These are phyloP conservation scores for Emmonsia crescens DNA, from an alignment of 2,329 filamentous ascomycete genomes.

Conservation along the genomic window DNA sequence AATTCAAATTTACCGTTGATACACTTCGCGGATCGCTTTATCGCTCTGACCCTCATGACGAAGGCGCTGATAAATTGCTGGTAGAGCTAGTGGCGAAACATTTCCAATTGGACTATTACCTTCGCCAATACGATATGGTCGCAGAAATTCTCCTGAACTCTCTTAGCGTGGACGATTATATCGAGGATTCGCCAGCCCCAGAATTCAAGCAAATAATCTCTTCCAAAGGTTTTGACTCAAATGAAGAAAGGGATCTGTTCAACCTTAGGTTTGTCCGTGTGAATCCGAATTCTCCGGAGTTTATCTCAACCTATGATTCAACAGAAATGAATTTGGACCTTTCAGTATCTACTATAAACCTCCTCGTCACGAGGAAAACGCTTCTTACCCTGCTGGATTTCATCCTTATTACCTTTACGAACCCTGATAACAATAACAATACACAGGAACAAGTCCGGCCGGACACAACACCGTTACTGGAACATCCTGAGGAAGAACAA, in stretches of 20 bases:
- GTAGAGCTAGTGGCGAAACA: constrained; percentile 85
- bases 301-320: constrained; percentile 81
- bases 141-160: constrained; percentile 83
- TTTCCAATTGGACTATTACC: constrained; percentile 78
- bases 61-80: constrained; percentile 65
- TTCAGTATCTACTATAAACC: constrained; percentile 85
- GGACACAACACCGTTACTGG: constrained; percentile 22
- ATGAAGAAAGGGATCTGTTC: constrained; percentile 70
- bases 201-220: constrained; percentile 98
- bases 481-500: constrained; percentile 19
- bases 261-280: constrained; percentile 82
- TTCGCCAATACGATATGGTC: constrained; percentile 82
- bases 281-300: constrained; percentile 83
- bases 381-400: constrained; percentile 89
- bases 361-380: constrained; percentile 88
- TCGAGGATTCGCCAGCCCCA: constrained; percentile 63
- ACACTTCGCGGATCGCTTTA: constrained; percentile 88
- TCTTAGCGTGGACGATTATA: constrained; percentile 85
- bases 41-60: constrained; percentile 67
- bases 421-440: constrained; percentile 41
- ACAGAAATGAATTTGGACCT: constrained; percentile 89
- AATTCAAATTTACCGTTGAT: constrained; percentile 94
- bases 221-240: constrained; percentile 61
- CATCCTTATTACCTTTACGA: constrained; percentile 81
- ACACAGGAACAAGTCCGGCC: constrained; percentile 21